Evolutionary conservation across 1,284 basidiomycete genomes (phyloP), one percentile per base, ranked within the genome.

Genomic region (Ceratobasidium sp.): DNA sequence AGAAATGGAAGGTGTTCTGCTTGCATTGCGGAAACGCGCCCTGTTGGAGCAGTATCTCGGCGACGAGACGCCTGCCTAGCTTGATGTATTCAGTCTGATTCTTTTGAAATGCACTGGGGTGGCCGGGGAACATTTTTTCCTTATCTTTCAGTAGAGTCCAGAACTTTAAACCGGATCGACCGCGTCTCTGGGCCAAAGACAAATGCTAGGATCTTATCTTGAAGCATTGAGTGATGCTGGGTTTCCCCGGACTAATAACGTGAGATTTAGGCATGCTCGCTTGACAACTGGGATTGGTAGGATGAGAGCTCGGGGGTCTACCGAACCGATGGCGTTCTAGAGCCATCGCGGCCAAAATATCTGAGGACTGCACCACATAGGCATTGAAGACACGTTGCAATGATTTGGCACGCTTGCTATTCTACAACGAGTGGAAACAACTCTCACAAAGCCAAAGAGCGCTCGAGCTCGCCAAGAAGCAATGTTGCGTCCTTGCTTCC

Each of bases 401-500:
- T 31, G 52, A 34, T 45, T 54, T 43, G 55, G 25, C 55, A 38
- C 25, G 47, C 42, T 57, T 29, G 52, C 22, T 55, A 53, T 49
- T 56, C 25, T 49, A 29, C 29, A 43, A 17, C 31, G 50, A 27
- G 31, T 38, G 25, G 38, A 49, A 34, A 22, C 22, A 27, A 12
- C 35, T 40, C 52, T 67, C 50, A 67, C 40, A 67, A 34, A 49
- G 64, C 64, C 52, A 72, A 45, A 34, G 65, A 68, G 29, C 68
- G 84, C 75, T 95, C 92, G 49, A 96, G 85, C 80, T 96, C 94
- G 25, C 94, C 94, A 67, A 96, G 79, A 45, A 96, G 82, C 88
- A 96, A 90, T 22, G 91, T 94, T 22, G 85, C 88, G 75, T 96
- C 94, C 78, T 94, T 95, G 78, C 93, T 94, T 42, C 86, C 89